Evolutionary conservation across 805 yeast species (phyloP), one percentile per base, ranked within the genome.

Genomic region (Cyberlindnera sargentensis): DNA sequence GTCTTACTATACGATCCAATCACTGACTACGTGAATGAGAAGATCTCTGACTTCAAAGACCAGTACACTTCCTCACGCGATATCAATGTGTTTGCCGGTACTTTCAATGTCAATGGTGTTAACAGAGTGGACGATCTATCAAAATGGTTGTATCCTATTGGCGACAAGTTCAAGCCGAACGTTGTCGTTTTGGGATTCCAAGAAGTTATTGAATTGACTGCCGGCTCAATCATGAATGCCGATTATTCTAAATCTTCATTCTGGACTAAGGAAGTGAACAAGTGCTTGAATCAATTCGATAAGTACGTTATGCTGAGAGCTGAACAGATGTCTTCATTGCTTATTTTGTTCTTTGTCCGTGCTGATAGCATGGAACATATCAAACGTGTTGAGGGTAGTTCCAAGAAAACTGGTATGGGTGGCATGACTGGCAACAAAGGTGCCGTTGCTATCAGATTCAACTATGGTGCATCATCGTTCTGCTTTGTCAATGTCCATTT

Each of bases 351-450:
- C 40, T 83, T 82, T 60, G 87, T 79, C 5, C 76, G 74, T 47
- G 62, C 73, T 6, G 70, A 68, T 35, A 62, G 68, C 39, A 67
- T 72, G 27, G 61, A 65, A 23, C 58, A 70, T 42, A 80, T 93
- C 4, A 84, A 86, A 10, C 82, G 84, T 56, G 96, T 93, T 5
- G 90, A 89, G 52, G 97, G 97, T n/a, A 76, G 90, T n/a, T 76
- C 85, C 9, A 91, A 90, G 56, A 91, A 91, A 63, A 91, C 98
- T 0, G 99, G 98, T 0, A 68, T 93, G 43, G 96, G 97, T 33
- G 99, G 99, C 37, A 91, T 93, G 67, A 79, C 98, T 0, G 99
- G 97, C 15, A 91, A 93, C 61, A 91, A 91, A 62, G 99, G 99
- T 37, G 96, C 95, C 4, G 95, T 90, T 47, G 96, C 95, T 0